These are phyloP conservation scores for Kwoniella botswanensis DNA, from an alignment of 768 basidiomycete genomes.

Conservation along the genomic window DNA sequence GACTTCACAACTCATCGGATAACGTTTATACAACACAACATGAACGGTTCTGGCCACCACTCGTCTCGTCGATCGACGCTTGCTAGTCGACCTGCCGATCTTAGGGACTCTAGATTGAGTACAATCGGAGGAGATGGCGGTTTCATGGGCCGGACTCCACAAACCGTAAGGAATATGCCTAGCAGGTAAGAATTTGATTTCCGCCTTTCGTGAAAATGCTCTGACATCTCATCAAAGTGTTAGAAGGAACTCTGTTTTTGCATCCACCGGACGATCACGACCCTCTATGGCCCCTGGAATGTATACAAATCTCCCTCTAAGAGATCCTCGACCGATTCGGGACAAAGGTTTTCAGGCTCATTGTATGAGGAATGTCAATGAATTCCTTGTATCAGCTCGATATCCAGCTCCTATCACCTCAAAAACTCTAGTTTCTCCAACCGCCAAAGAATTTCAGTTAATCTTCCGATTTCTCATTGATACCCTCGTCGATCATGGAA, in stretches of 20 bases:
- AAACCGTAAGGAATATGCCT: conserved; percentile 61
- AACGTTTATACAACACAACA: neutral
- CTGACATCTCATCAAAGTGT: conserved; percentile 63
- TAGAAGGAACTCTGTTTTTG: conserved; percentile 73
- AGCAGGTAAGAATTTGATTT: conserved; percentile 60
- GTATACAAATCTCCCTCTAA: conserved; percentile 58
- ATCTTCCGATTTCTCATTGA: conserved; percentile 80
- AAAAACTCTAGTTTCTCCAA: conserved; percentile 74
- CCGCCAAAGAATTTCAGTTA: conserved; percentile 80
- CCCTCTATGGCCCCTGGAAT: conserved; percentile 61
- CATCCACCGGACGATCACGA: conserved; percentile 58
- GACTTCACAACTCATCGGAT: too few species aligned
- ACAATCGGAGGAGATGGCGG: conserved; percentile 66
- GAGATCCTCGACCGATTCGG: conserved; percentile 79
- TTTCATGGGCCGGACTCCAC: conserved; percentile 70
- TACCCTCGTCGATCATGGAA: conserved; percentile 67
- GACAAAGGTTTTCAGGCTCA: conserved; percentile 71
- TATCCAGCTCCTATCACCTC: conserved; percentile 62
- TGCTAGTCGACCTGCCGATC: conserved; percentile 7
- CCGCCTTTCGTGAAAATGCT: neutral
- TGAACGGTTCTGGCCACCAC: neutral
- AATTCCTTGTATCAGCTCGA: conserved; percentile 61
- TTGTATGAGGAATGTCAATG: conserved; percentile 76
- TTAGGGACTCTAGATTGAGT: conserved; percentile 65
- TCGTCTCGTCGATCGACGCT: conserved; percentile 62